Evolutionary conservation across 371 early-diverging fungal genomes (phyloP).

Genomic region (Syncephalastrum monosporum): DNA sequence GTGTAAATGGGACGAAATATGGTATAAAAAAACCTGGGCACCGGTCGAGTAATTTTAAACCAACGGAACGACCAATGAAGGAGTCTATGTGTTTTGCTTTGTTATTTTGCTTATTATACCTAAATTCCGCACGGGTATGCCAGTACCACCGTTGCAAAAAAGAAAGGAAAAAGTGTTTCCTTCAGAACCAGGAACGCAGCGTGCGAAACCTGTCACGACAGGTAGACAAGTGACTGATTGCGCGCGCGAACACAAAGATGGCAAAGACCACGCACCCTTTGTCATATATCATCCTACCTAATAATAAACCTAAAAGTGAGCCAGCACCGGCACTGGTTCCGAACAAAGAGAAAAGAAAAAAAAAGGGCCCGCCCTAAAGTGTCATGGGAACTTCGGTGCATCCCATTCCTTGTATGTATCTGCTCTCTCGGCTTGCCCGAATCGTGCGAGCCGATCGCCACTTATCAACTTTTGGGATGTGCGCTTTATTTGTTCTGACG

Average conservation of each 20-base stretch:
- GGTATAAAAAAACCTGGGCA: not conserved
- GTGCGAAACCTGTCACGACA: slow-evolving; percentile 5
- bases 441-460: not conserved
- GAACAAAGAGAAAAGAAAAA: slow-evolving; percentile 1
- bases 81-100: not conserved
- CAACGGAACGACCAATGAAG: not conserved
- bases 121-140: no score
- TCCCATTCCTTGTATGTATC: no score
- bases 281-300: no score
- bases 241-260: no score
- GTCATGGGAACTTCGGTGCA: slow-evolving; percentile 3
- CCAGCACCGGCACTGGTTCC: no score
- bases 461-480: not conserved
- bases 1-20: not conserved
- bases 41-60: not conserved
- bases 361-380: slow-evolving; percentile 4
- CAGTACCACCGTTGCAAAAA: no score
- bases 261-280: no score
- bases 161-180: no score
- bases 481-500: no score
- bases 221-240: not conserved
- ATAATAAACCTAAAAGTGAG: no score
- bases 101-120: no score
- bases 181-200: slow-evolving; percentile 2
- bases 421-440: no score